phyloP scores from a whole-genome alignment of 768 basidiomycete species.

The Xanthoconium purpureum region DNA sequence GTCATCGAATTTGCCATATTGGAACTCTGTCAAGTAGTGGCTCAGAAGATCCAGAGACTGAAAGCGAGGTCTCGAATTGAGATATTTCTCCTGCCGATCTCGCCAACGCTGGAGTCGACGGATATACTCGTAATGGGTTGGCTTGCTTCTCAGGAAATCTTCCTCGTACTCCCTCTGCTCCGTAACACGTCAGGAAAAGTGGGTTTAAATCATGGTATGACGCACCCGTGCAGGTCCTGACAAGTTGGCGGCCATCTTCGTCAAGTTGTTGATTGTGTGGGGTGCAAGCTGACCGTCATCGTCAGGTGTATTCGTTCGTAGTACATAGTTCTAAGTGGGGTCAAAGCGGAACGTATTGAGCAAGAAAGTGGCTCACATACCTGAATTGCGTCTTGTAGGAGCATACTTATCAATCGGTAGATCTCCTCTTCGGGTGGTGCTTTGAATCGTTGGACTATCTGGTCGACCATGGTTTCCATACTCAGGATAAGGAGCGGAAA shows the following conservation, averaged over 20 bases:
- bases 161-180: slow-evolving; percentile 83
- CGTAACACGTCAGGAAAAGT: background rate
- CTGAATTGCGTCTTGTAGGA: slow-evolving; percentile 83
- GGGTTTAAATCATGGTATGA: background rate
- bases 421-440: slow-evolving; percentile 88
- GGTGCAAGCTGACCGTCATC: slow-evolving; percentile 64
- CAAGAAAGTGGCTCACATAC: slow-evolving; percentile 39
- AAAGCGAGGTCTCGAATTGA: slow-evolving; percentile 79
- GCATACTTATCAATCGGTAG: slow-evolving; percentile 84
- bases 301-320: slow-evolving; percentile 60
- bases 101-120: slow-evolving; percentile 89
- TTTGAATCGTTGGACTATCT: slow-evolving; percentile 88
- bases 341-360: background rate
- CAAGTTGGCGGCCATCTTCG: slow-evolving; percentile 60
- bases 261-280: slow-evolving; percentile 53
- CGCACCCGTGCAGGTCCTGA: slow-evolving; percentile 56
- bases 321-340: slow-evolving; percentile 55
- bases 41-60: slow-evolving; percentile 85
- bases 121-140: slow-evolving; percentile 83
- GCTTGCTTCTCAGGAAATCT: slow-evolving; percentile 80
- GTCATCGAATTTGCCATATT: slow-evolving; percentile 95
- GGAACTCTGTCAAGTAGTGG: slow-evolving; percentile 96
- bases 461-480: slow-evolving; percentile 96
- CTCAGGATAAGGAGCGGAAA: slow-evolving; percentile 94
- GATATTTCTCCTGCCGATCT: slow-evolving; percentile 78